A percentile compares a stretch with the other conserved stretches of the same genome.
These are phyloP conservation scores for Saccharum officinarum DNA, from an alignment of 176 grass and related monocot species.

Conservation along the genomic window DNA sequence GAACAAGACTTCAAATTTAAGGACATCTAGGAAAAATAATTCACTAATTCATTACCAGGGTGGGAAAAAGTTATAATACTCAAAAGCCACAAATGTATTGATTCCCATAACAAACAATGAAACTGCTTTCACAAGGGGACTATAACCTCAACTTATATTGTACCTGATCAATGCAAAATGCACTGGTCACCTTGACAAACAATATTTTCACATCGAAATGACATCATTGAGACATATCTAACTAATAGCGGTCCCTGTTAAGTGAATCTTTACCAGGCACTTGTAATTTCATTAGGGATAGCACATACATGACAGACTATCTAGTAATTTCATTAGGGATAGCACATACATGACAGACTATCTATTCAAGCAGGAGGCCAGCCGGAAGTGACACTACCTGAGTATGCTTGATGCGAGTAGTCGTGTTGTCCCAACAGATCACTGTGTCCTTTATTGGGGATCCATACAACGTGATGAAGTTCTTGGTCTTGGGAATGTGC, in stretches of 20 bases:
- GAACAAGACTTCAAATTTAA: neutral
- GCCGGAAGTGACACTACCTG: conserved; percentile 33
- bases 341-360: neutral
- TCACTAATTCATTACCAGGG: neutral
- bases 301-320: neutral
- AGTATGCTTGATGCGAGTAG: conserved; percentile 46
- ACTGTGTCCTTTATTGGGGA: conserved; percentile 39
- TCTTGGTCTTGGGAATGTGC: conserved; percentile 63
- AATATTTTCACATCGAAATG: neutral
- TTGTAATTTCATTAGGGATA: neutral
- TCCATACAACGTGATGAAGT: conserved; percentile 52
- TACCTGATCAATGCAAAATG: neutral
- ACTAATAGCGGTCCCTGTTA: neutral
- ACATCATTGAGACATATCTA: neutral
- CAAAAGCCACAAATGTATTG: neutral
- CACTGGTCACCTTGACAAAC: neutral
- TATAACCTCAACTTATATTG: neutral
- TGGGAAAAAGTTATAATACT: neutral
- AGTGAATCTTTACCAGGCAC: neutral
- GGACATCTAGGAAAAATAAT: neutral
- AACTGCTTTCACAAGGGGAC: neutral
- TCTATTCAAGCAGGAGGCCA: conserved; percentile 6
- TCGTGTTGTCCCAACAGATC: conserved; percentile 55
- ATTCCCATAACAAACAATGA: neutral
- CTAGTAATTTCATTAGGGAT: neutral